phyloP scores from a whole-genome alignment of 768 basidiomycete genomes.

The Trametes coccinea region DNA sequence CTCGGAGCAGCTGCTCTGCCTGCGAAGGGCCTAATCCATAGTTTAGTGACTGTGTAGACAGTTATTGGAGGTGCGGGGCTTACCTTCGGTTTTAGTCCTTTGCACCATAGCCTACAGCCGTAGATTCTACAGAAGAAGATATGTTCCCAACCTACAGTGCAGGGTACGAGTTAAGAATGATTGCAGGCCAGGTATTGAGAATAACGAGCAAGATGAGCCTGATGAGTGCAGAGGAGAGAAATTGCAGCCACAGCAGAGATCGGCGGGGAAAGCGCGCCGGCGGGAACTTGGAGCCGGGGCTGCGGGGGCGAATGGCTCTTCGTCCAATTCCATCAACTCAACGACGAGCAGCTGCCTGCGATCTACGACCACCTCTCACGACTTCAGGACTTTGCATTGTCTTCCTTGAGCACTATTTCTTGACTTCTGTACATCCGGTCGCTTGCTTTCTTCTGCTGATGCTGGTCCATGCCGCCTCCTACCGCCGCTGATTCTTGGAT shows the following conservation, averaged over 20 bases:
- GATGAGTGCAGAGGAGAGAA: slow-evolving; percentile 1
- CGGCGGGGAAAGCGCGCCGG: slow-evolving; percentile 14
- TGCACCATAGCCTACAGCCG: slow-evolving; percentile 40
- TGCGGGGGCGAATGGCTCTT: not conserved
- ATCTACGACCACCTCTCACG: slow-evolving; percentile 10
- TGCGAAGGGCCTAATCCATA: slow-evolving; percentile 67
- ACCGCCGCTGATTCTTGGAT: slow-evolving; percentile 74
- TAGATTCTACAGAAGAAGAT: not conserved
- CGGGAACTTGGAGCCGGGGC: not conserved
- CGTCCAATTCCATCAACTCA: slow-evolving; percentile 3
- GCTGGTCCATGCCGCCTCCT: slow-evolving; percentile 70
- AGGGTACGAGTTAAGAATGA: no score
- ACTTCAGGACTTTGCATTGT: not conserved
- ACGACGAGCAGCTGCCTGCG: not conserved
- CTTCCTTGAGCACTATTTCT: not conserved
- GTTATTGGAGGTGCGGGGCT: not conserved
- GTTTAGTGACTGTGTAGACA: not conserved
- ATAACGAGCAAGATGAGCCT: not conserved
- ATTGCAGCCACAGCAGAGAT: slow-evolving; percentile 12
- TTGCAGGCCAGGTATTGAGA: not conserved
- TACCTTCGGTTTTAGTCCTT: slow-evolving; percentile 42
- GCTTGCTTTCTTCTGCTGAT: slow-evolving; percentile 18
- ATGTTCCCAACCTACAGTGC: no score
- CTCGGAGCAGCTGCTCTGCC: slow-evolving; percentile 85
- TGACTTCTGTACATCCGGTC: not conserved